Base-by-base conservation (phyloP, 768 basidiomycete genomes). In the Roridomyces roridus region DNA sequence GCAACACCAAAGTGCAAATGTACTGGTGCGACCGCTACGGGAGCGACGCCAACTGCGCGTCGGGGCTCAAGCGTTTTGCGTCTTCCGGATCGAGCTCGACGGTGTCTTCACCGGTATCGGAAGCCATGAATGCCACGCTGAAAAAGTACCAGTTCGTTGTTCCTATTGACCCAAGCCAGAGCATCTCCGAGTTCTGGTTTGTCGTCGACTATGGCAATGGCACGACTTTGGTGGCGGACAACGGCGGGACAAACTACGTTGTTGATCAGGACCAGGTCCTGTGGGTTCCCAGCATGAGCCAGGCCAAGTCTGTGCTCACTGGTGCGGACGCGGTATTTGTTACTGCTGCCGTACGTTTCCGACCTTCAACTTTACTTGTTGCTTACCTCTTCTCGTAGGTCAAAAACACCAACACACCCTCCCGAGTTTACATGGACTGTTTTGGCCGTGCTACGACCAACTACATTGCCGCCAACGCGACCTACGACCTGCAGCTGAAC, bases 381-480 rank as follows among this genome's bases (percentile, higher is more conserved):
- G 23, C 24, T 15, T 29, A 25, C 31, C 24, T 20, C 23, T 25
- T 12, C 2, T 29, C 3, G 14, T 34, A 66, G 57, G 63, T 75
- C 7, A 72, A 71, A 23, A 65, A 67, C 51, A 67, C 65, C 20
- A 58, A 57, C 26, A 62, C 67, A 18, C 70, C 74, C 14, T 70
- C 71, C 15, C 69, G 71, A n/a, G 74, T 77, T 5, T 74, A 74
- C 51, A 67, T 68, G 29, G 68, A 72, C 49, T 63, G 61, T 36
- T 55, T 63, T 29, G 72, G 65, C 18, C 71, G 75, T 50, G 64
- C 70, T 4, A 70, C 76, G 15, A 62, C 74, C 20, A 56, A 65
- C 56, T 64, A 65, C 52, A 69, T 74, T 58, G 60, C 74, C 7
- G 66, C 71, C 46, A 69, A 68, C 56, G 57, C 50, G 40, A 71